phyloP scores from a whole-genome alignment of 2,329 filamentous ascomycete species.

The Phialophora chinensis region DNA sequence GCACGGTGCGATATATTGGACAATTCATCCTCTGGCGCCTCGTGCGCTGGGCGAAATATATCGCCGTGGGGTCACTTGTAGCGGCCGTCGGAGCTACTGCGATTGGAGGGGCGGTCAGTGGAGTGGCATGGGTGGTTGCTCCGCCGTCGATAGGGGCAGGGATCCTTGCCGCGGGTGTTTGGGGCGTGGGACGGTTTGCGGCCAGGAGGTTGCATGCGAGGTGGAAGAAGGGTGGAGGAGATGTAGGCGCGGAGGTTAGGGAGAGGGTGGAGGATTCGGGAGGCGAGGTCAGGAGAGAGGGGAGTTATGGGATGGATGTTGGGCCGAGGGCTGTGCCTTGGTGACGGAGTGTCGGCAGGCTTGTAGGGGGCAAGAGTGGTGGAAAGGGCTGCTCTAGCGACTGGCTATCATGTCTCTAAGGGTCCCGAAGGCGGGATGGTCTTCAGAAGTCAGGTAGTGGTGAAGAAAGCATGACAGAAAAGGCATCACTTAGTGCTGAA shows the following conservation, averaged over 20 bases:
- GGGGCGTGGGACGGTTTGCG: slow-evolving; percentile 37
- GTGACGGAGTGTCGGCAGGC: slow-evolving; percentile 13
- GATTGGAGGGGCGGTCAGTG: slow-evolving; percentile 34
- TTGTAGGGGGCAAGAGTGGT: neutral
- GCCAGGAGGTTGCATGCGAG: slow-evolving; percentile 33
- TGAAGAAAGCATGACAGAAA: neutral
- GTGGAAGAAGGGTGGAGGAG: slow-evolving; percentile 35
- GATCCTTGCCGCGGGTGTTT: slow-evolving; percentile 35
- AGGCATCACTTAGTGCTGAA: neutral
- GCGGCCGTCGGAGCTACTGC: slow-evolving; percentile 38
- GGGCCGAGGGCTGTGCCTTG: slow-evolving; percentile 36
- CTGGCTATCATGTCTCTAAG: too few species aligned
- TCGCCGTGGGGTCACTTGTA: slow-evolving; percentile 35
- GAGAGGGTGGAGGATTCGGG: slow-evolving; percentile 32
- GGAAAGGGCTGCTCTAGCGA: too few species aligned
- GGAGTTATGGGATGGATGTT: slow-evolving; percentile 33
- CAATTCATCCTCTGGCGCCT: slow-evolving; percentile 40
- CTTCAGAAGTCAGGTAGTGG: neutral
- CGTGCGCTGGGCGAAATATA: slow-evolving; percentile 40
- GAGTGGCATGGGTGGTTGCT: slow-evolving; percentile 37
- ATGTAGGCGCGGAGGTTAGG: slow-evolving; percentile 31
- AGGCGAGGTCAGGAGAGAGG: slow-evolving; percentile 25
- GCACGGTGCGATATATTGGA: slow-evolving; percentile 34
- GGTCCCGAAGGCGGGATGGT: neutral
- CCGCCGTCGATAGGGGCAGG: slow-evolving; percentile 37